Evolutionary conservation across 176 grass and related monocot species (phyloP).

Genomic region (Puccinellia tenuiflora): DNA sequence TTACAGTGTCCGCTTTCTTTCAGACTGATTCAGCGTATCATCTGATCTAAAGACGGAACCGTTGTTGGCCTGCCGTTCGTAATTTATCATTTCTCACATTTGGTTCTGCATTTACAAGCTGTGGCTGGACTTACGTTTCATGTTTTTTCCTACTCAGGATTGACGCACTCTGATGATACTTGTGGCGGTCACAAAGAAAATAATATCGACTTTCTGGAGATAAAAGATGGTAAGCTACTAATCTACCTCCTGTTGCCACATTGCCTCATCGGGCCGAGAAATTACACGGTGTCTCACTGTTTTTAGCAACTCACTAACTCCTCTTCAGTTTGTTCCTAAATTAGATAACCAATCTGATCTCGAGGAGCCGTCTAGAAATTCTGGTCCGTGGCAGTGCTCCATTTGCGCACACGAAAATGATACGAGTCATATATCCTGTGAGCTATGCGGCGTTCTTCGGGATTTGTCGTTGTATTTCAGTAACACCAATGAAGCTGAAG

Average conservation of each 20-base stretch:
- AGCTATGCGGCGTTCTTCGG: slow-evolving; percentile 57
- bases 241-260: background rate
- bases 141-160: slow-evolving; percentile 1
- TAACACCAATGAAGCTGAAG: slow-evolving; percentile 30
- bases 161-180: background rate
- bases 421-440: slow-evolving; percentile 39
- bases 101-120: background rate
- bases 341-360: slow-evolving; percentile 21
- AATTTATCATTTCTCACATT: background rate
- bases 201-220: background rate
- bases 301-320: slow-evolving; percentile 19
- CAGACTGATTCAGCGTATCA: background rate
- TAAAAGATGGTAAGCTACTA: slow-evolving; percentile 30
- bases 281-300: background rate
- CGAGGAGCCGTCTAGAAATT: slow-evolving; percentile 7
- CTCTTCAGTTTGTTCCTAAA: slow-evolving; percentile 35
- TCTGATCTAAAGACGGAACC: too few species aligned
- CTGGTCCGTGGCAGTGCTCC: slow-evolving; percentile 52
- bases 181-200: background rate
- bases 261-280: background rate
- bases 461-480: slow-evolving; percentile 45
- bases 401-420: slow-evolving; percentile 57
- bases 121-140: background rate
- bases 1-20: background rate
- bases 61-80: background rate